Evolutionary conservation across 2,329 filamentous ascomycete species (phyloP).

Genomic region (Ilyonectria sp.): DNA sequence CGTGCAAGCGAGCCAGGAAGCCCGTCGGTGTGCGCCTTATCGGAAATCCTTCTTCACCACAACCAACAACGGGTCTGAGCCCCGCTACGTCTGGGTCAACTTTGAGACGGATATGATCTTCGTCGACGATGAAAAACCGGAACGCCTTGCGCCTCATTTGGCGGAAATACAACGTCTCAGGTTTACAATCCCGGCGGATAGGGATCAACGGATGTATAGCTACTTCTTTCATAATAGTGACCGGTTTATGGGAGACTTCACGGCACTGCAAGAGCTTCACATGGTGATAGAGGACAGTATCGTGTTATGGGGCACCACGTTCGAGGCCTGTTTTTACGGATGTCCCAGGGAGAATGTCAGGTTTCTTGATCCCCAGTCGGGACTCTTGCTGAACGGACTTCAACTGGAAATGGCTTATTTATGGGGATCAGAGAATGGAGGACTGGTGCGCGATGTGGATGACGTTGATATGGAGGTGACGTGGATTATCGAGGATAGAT

Average conservation of each 20-base stretch:
- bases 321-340: constrained; percentile 16
- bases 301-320: constrained; percentile 12
- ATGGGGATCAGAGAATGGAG: constrained; percentile 8
- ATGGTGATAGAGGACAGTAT: constrained; percentile 21
- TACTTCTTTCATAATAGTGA: constrained; percentile 20
- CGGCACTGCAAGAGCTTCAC: constrained; percentile 30
- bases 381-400: constrained; percentile 26
- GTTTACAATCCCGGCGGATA: constrained; percentile 16
- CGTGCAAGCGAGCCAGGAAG: constrained; percentile 15
- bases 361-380: constrained; percentile 29
- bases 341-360: constrained; percentile 32
- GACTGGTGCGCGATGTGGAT: constrained; percentile 27
- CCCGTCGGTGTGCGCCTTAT: constrained; percentile 20
- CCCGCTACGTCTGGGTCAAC: constrained; percentile 35
- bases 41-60: constrained; percentile 16
- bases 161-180: constrained; percentile 34
- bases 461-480: constrained; percentile 23
- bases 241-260: constrained; percentile 19
- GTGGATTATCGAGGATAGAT: constrained; percentile 1
- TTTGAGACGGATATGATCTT: constrained; percentile 37
- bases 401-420: constrained; percentile 22
- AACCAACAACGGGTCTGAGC: constrained; percentile 17
- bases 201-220: constrained; percentile 12
- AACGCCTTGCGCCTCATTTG: constrained; percentile 19
- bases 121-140: constrained; percentile 12